Percentiles rank a stretch among this genome's conserved stretches.
phyloP scores from a whole-genome alignment of 331 rosid species.

The Quercus lobata region DNA sequence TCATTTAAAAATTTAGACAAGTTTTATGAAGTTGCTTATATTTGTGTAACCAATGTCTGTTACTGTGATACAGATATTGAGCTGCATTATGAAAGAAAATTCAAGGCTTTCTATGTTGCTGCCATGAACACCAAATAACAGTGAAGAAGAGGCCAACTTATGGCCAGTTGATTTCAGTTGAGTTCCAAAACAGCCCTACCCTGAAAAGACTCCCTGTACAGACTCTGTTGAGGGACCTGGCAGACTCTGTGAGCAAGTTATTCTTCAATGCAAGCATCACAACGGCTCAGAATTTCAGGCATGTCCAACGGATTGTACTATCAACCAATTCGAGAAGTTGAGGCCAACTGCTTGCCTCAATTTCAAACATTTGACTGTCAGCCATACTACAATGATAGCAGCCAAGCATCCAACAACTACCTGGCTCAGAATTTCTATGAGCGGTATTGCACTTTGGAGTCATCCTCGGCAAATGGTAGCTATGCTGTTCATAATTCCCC shows the following conservation, averaged over 20 bases:
- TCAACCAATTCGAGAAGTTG: slow-evolving; percentile 65
- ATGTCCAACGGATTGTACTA: slow-evolving; percentile 51
- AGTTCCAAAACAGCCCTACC: background rate
- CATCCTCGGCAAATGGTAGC: slow-evolving; percentile 54
- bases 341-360: slow-evolving; percentile 57
- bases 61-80: slow-evolving; percentile 14
- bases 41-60: background rate
- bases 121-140: slow-evolving; percentile 11
- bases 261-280: slow-evolving; percentile 73
- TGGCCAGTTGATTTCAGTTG: background rate
- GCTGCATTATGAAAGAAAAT: slow-evolving; percentile 10
- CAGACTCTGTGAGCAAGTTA: background rate
- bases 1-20: background rate
- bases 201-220: slow-evolving; percentile 2
- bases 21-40: background rate
- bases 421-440: slow-evolving; percentile 29
- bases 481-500: slow-evolving; percentile 43
- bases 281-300: slow-evolving; percentile 47
- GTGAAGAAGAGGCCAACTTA: background rate
- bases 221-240: background rate
- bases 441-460: slow-evolving; percentile 80
- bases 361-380: slow-evolving; percentile 44
- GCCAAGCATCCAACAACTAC: slow-evolving; percentile 37
- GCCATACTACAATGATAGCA: slow-evolving; percentile 38
- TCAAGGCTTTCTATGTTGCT: slow-evolving; percentile 1